A percentile compares a stretch with the other conserved stretches of the same genome.
Evolutionary conservation across 1,284 basidiomycete species (phyloP).

Genomic region (Cerrena zonata): DNA sequence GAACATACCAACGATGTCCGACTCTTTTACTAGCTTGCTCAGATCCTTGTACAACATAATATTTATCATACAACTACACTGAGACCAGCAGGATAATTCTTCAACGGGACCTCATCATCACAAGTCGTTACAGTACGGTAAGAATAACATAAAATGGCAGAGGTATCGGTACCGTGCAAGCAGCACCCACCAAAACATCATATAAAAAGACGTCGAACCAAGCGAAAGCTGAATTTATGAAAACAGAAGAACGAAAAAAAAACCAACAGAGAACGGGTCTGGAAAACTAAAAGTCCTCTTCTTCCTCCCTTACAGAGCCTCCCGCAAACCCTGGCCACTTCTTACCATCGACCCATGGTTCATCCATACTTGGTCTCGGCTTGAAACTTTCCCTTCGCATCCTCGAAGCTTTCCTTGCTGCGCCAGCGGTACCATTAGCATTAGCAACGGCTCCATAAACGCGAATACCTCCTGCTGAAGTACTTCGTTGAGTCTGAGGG

Average conservation of each 20-base stretch:
- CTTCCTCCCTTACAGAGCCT: slow-evolving; percentile 29
- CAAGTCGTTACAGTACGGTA: too few species aligned
- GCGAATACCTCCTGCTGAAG: slow-evolving; percentile 11
- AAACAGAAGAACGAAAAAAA: not conserved
- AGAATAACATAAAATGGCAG: too few species aligned
- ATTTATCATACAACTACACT: too few species aligned
- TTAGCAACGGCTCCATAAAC: slow-evolving; percentile 14
- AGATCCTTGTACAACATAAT: too few species aligned
- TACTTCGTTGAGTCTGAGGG: slow-evolving; percentile 14
- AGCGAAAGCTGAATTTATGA: too few species aligned
- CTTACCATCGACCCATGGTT: slow-evolving; percentile 17
- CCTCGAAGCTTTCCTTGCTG: slow-evolving; percentile 42
- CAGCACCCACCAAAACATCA: too few species aligned
- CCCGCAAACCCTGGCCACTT: slow-evolving; percentile 28
- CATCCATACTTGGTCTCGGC: slow-evolving; percentile 65
- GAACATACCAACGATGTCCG: too few species aligned
- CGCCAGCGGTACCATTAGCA: slow-evolving; percentile 17
- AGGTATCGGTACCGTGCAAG: too few species aligned
- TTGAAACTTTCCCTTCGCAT: slow-evolving; percentile 69
- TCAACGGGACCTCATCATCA: too few species aligned
- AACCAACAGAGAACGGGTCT: not conserved
- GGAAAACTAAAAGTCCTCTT: slow-evolving; percentile 26
- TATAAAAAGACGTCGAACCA: too few species aligned
- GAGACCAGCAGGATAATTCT: too few species aligned
- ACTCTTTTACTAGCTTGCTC: too few species aligned